These are phyloP conservation scores for Diplogelasinospora grovesii DNA, from an alignment of 495 filamentous ascomycete species.

Conservation along the genomic window DNA sequence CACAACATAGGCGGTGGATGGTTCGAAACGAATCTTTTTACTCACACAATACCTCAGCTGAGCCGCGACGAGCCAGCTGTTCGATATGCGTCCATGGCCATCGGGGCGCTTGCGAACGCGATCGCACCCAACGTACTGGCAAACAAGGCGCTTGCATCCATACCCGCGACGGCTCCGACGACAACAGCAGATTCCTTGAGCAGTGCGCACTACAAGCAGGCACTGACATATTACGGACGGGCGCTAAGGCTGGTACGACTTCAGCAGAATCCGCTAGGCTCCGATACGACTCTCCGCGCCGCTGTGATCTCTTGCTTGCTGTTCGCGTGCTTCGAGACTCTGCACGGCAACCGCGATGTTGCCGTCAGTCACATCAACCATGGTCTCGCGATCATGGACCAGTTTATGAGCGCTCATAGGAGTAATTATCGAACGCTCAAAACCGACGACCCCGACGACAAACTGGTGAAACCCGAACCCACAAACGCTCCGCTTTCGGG, in stretches of 20 bases:
- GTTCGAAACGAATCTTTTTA: constrained; percentile 17
- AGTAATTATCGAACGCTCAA: too few species aligned
- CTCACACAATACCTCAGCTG: constrained; percentile 16
- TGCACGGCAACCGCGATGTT: constrained; percentile 17
- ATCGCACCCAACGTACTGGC: neutral
- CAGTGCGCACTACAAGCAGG: constrained; percentile 17
- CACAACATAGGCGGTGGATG: constrained; percentile 14
- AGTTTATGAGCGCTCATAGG: constrained; percentile 10
- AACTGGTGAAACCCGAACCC: too few species aligned
- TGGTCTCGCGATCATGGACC: constrained; percentile 18
- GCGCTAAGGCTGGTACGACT: constrained; percentile 15
- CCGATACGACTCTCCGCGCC: constrained; percentile 9
- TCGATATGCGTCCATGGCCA: constrained; percentile 21
- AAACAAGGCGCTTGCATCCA: too few species aligned
- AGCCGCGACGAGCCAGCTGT: constrained; percentile 12
- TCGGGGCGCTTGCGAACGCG: constrained; percentile 18
- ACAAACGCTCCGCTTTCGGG: neutral
- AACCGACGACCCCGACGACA: neutral
- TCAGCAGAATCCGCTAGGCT: constrained; percentile 8
- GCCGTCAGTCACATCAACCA: constrained; percentile 22
- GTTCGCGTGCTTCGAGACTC: constrained; percentile 22
- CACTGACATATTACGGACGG: constrained; percentile 21
- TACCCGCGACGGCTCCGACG: too few species aligned
- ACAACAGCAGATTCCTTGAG: neutral
- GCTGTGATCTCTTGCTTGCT: constrained; percentile 22